phyloP scores from a whole-genome alignment of 306 rosid species.

The Clitoria ternatea region DNA sequence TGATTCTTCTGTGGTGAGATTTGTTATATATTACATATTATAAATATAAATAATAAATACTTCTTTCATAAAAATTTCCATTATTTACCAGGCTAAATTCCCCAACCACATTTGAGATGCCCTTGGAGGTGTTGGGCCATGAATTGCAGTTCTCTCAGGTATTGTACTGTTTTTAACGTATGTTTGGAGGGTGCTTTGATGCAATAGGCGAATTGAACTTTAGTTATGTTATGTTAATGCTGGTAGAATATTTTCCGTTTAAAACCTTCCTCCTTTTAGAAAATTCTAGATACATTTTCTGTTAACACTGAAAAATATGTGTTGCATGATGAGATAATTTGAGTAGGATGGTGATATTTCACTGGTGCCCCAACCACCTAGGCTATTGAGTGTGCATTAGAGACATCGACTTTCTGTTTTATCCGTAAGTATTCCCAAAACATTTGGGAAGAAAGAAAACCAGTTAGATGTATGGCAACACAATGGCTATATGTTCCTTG shows the following conservation, averaged over 20 bases:
- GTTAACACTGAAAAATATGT: background rate
- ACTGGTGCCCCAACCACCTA: background rate
- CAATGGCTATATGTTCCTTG: background rate
- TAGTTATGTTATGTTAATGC: background rate
- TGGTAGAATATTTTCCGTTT: background rate
- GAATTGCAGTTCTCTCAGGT: constrained; percentile 89
- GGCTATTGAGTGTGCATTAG: background rate
- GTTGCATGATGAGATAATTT: background rate
- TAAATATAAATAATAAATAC: background rate
- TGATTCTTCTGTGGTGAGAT: background rate
- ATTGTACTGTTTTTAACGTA: background rate
- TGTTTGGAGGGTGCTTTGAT: background rate
- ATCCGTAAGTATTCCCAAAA: background rate
- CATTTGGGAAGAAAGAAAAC: background rate
- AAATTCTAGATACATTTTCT: background rate
- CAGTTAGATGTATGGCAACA: background rate
- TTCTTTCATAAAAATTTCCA: background rate
- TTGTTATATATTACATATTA: background rate
- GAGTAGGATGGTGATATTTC: background rate
- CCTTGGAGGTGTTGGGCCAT: constrained; percentile 74
- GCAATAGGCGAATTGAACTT: background rate
- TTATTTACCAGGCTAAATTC: constrained; percentile 64
- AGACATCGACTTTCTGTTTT: background rate
- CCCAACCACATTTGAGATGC: constrained; percentile 84
- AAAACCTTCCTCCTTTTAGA: background rate